Percentiles rank a stretch among this genome's conserved stretches.
phyloP scores from a whole-genome alignment of 129 eudicot species.

The Lactuca sativa region DNA sequence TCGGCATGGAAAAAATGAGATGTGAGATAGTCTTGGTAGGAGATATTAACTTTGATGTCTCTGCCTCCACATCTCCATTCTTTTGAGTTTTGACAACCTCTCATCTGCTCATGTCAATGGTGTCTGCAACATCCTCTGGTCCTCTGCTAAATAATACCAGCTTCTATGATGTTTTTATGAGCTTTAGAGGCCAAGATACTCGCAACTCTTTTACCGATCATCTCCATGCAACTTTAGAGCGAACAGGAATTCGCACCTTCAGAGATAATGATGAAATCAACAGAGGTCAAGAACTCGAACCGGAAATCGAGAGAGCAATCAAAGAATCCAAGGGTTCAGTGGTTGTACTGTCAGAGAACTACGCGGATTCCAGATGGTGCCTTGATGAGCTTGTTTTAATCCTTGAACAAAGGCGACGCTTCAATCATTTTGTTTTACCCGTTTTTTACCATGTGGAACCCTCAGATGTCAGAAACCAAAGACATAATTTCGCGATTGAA shows the following conservation, averaged over 20 bases:
- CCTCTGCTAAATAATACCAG: too few species aligned
- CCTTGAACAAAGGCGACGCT: neutral
- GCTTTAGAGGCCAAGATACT: neutral
- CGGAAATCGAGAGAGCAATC: constrained; percentile 11
- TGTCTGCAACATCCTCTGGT: too few species aligned
- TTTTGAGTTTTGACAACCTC: too few species aligned
- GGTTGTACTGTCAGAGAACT: constrained; percentile 14
- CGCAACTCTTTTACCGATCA: neutral
- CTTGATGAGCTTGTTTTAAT: constrained; percentile 11
- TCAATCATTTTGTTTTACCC: constrained; percentile 8
- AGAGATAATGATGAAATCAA: neutral
- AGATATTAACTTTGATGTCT: too few species aligned
- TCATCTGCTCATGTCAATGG: too few species aligned
- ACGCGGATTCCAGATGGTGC: neutral
- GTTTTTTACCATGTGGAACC: constrained; percentile 18
- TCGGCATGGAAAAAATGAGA: too few species aligned
- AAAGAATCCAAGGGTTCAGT: neutral
- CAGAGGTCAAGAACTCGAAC: constrained; percentile 11
- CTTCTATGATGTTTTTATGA: neutral
- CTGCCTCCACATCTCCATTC: too few species aligned
- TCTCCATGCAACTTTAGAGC: too few species aligned
- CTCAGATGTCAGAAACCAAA: neutral
- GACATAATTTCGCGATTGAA: neutral
- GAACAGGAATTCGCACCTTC: too few species aligned
- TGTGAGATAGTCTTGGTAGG: too few species aligned